Conservation (phyloP, 2,329 filamentous ascomycete genomes). For the Neonectria sp. region DNA sequence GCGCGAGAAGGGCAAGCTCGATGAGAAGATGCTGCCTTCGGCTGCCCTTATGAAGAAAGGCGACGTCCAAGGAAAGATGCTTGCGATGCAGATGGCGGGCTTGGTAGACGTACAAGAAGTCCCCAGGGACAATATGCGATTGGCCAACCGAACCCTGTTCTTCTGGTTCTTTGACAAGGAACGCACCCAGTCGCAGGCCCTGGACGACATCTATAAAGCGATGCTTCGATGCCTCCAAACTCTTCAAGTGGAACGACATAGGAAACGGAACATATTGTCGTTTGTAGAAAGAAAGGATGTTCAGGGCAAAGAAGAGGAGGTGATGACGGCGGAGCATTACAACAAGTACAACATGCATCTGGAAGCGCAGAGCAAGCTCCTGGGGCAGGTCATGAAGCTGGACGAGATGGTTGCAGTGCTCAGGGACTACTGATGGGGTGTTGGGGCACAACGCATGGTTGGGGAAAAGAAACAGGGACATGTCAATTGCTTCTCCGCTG, state of each 20-base stretch:
- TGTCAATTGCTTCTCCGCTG: neutral
- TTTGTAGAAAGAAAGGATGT: constrained; percentile 91
- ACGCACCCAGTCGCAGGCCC: constrained; percentile 76
- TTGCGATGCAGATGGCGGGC: constrained; percentile 87
- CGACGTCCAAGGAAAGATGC: constrained; percentile 87
- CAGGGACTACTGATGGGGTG: constrained; percentile 75
- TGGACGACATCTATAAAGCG: constrained; percentile 89
- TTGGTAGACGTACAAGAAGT: constrained; percentile 95
- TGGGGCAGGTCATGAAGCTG: constrained; percentile 83
- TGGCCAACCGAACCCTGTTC: constrained; percentile 88
- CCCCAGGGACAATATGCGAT: constrained; percentile 86
- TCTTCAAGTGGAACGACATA: constrained; percentile 80
- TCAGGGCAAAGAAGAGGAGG: constrained; percentile 85
- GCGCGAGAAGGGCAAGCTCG: constrained; percentile 89
- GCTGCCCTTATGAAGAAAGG: constrained; percentile 87
- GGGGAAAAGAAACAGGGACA: neutral
- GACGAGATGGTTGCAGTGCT: constrained; percentile 90
- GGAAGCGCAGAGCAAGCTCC: constrained; percentile 79
- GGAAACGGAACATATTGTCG: constrained; percentile 80
- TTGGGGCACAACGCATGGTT: neutral
- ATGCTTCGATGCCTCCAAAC: constrained; percentile 91
- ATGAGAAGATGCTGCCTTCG: constrained; percentile 89
- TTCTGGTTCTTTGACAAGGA: constrained; percentile 92
- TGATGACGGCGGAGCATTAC: constrained; percentile 82
- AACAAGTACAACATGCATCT: constrained; percentile 72